A percentile compares a stretch with the other conserved stretches of the same genome.
Conservation (phyloP, 169 alveolate genomes). For the Neospora caninum region DNA sequence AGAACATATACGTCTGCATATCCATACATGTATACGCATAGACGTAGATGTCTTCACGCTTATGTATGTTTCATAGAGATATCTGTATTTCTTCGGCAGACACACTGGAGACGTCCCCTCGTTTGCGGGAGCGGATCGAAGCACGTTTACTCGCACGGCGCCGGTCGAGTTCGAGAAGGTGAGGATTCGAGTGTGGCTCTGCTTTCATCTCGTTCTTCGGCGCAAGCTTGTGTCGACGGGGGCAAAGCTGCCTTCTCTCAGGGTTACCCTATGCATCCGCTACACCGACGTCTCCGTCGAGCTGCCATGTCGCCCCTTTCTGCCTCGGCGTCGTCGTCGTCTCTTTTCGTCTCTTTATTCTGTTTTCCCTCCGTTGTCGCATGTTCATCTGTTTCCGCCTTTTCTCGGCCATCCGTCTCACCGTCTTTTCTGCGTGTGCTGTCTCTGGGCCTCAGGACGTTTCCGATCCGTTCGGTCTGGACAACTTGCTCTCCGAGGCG, state of each 20-base stretch:
- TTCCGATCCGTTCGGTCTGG: slow-evolving; percentile 90
- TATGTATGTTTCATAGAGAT: slow-evolving; percentile 23
- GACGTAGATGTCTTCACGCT: slow-evolving; percentile 57
- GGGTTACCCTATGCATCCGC: no score
- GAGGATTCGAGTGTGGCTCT: background rate
- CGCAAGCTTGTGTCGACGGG: background rate
- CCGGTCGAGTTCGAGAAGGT: slow-evolving; percentile 87
- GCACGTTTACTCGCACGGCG: slow-evolving; percentile 76
- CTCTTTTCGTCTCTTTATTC: background rate
- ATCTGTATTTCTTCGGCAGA: background rate
- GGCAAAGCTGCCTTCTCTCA: no score
- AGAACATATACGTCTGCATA: background rate
- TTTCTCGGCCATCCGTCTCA: background rate
- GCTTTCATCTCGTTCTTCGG: background rate
- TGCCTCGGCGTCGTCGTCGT: background rate
- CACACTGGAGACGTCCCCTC: slow-evolving; percentile 77
- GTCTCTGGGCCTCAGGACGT: slow-evolving; percentile 74
- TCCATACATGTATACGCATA: background rate
- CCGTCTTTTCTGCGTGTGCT: background rate
- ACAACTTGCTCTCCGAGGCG: slow-evolving; percentile 84
- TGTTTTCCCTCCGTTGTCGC: background rate
- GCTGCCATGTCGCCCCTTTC: background rate
- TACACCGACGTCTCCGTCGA: background rate
- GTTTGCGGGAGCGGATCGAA: slow-evolving; percentile 79
- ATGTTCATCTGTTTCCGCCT: background rate